Percentiles rank a stretch among this genome's conserved stretches.
These are phyloP conservation scores for Boletus vermiculosoides DNA, from an alignment of 768 basidiomycete species.

Conservation along the genomic window DNA sequence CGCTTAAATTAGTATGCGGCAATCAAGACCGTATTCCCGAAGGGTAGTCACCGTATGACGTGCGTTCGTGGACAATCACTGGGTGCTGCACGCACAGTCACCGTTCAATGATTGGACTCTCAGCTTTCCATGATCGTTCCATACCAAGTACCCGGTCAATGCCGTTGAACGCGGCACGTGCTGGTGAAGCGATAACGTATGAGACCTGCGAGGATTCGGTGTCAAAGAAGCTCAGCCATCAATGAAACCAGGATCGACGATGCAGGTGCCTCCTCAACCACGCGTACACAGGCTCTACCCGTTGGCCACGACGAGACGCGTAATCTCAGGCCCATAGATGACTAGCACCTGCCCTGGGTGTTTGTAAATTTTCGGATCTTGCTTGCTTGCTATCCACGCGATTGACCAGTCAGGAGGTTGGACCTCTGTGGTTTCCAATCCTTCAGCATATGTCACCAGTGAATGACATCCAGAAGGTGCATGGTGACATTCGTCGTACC, in stretches of 20 bases:
- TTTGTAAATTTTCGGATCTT: neutral
- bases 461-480: constrained; percentile 7
- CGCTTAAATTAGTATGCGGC: neutral
- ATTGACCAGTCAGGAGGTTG: neutral
- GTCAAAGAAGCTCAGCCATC: constrained; percentile 1
- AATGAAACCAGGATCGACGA: constrained; percentile 18
- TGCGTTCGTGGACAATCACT: neutral
- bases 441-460: neutral
- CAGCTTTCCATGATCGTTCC: neutral
- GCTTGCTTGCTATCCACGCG: neutral
- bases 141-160: constrained; percentile 1
- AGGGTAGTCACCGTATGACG: neutral
- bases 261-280: neutral
- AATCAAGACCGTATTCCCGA: neutral
- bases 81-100: neutral
- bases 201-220: neutral
- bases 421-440: neutral
- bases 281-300: constrained; percentile 1
- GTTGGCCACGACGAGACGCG: neutral
- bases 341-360: neutral
- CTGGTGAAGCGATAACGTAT: constrained; percentile 22
- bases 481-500: constrained; percentile 8
- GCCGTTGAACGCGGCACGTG: constrained; percentile 4
- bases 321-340: constrained; percentile 1
- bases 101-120: neutral